phyloP scores from a whole-genome alignment of 2,329 filamentous ascomycete species.

The Sclerotinia nivalis region DNA sequence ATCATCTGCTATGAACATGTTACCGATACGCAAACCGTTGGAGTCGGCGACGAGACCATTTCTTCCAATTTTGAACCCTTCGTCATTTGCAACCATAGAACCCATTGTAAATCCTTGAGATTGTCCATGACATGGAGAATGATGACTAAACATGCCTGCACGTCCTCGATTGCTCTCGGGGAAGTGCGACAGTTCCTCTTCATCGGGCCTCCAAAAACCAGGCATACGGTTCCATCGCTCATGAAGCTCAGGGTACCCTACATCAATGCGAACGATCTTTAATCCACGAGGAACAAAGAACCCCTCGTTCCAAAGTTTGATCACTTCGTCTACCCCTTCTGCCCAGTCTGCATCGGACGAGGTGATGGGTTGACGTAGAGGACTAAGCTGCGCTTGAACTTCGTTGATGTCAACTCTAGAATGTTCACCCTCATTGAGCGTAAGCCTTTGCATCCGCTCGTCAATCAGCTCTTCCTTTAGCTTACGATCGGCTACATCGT shows the following conservation, averaged over 20 bases:
- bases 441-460: slow-evolving; percentile 36
- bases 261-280: slow-evolving; percentile 46
- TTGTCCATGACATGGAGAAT: slow-evolving; percentile 10
- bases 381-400: slow-evolving; percentile 48
- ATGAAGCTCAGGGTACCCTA: neutral
- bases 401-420: slow-evolving; percentile 39
- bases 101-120: slow-evolving; percentile 24
- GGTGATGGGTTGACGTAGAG: slow-evolving; percentile 32
- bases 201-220: slow-evolving; percentile 49
- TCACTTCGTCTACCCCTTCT: slow-evolving; percentile 44
- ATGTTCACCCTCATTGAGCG: slow-evolving; percentile 28
- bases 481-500: slow-evolving; percentile 52
- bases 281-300: slow-evolving; percentile 57
- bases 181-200: slow-evolving; percentile 25
- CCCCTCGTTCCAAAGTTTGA: slow-evolving; percentile 57
- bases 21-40: slow-evolving; percentile 34
- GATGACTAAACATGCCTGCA: slow-evolving; percentile 11
- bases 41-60: slow-evolving; percentile 33
- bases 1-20: slow-evolving; percentile 42
- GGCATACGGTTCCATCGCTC: slow-evolving; percentile 37
- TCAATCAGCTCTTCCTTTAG: slow-evolving; percentile 46
- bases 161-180: neutral
- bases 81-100: slow-evolving; percentile 25
- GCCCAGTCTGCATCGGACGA: slow-evolving; percentile 29
- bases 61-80: slow-evolving; percentile 24